Conservation (phyloP, 495 filamentous ascomycete genomes). For the Xylaria castorea region DNA sequence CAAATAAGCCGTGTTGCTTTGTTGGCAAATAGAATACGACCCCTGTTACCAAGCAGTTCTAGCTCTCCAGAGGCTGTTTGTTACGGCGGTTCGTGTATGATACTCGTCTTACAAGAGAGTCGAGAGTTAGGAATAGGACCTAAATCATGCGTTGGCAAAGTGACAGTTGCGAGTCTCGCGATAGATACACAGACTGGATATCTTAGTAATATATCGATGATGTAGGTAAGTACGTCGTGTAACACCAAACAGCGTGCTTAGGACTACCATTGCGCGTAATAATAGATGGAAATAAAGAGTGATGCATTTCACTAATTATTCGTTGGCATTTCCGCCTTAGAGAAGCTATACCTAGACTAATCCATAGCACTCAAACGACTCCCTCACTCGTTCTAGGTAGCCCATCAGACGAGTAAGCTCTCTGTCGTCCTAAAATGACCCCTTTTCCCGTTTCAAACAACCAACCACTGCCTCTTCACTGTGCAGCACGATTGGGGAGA, state of each 20-base stretch:
- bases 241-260: not conserved
- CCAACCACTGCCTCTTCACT: not conserved
- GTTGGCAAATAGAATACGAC: not conserved
- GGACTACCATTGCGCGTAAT: not conserved
- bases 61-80: not conserved
- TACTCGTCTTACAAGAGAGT: not conserved
- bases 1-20: not conserved
- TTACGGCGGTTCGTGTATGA: not conserved
- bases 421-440: not conserved
- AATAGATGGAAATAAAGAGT: not conserved
- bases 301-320: constrained; percentile 16
- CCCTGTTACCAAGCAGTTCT: not conserved
- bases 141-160: not conserved
- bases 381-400: not conserved
- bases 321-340: constrained; percentile 16
- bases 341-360: constrained; percentile 16
- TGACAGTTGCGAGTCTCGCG: not conserved
- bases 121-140: not conserved
- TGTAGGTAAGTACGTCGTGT: not conserved
- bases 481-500: not conserved
- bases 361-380: constrained; percentile 1
- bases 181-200: not conserved
- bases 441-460: constrained; percentile 5
- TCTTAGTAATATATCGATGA: not conserved
- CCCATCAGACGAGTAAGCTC: not conserved